Evolutionary conservation across 2,329 filamentous ascomycete species (phyloP).

Genomic region (Lomentospora prolificans): DNA sequence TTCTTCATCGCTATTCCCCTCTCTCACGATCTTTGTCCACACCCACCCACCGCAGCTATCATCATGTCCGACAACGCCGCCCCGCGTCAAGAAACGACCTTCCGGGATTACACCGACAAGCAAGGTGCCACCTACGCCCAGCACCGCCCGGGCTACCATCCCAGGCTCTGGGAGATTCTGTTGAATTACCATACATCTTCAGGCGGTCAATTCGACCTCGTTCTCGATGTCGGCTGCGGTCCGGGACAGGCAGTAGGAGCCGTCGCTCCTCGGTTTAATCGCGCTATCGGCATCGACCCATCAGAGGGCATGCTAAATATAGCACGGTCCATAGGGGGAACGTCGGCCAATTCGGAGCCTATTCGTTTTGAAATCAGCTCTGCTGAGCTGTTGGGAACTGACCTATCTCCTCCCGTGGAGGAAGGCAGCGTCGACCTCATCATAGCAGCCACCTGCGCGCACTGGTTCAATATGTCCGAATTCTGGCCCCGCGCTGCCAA

Average conservation of each 20-base stretch:
- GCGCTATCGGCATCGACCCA: constrained; percentile 41
- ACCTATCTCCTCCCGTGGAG: constrained; percentile 19
- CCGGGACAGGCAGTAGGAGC: constrained; percentile 38
- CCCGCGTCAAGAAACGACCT: not conserved
- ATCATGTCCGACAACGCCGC: not conserved
- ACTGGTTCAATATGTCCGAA: constrained; percentile 46
- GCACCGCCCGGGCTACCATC: constrained; percentile 31
- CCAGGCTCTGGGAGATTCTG: constrained; percentile 34
- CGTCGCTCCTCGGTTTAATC: constrained; percentile 34
- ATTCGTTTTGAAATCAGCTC: constrained; percentile 21
- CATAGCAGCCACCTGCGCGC: constrained; percentile 37
- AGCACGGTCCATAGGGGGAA: constrained; percentile 10
- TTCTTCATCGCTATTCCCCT: too few species aligned
- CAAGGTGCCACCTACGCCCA: constrained; percentile 35
- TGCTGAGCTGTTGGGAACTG: constrained; percentile 32
- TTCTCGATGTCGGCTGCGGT: constrained; percentile 44
- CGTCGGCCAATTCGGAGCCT: constrained; percentile 24
- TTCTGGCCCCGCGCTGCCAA: constrained; percentile 39
- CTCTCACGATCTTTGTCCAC: too few species aligned
- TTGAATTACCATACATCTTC: constrained; percentile 35
- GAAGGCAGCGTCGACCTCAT: constrained; percentile 34
- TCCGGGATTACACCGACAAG: constrained; percentile 14
- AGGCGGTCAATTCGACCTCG: constrained; percentile 23
- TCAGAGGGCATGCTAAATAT: constrained; percentile 40
- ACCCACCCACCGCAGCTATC: too few species aligned